phyloP scores from a whole-genome alignment of 306 rosid genomes.

The Nissolia schottii region DNA sequence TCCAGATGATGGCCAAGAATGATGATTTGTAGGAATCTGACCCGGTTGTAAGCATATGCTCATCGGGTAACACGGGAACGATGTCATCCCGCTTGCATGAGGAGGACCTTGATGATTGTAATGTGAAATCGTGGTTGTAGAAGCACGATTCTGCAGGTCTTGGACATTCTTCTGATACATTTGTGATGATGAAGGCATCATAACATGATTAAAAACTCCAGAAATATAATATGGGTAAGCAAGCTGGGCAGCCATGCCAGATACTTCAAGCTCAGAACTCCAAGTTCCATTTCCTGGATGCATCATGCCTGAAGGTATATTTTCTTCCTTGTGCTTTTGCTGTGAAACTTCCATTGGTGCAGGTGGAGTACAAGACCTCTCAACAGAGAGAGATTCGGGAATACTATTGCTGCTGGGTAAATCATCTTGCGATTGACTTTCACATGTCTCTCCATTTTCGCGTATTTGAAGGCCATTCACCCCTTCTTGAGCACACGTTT shows the following conservation, averaged over 20 bases:
- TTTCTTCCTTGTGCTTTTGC: constrained; percentile 52
- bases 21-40: constrained; percentile 60
- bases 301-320: constrained; percentile 35
- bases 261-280: constrained; percentile 36
- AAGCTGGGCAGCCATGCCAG: constrained; percentile 50
- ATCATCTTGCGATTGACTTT: constrained; percentile 61
- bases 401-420: constrained; percentile 62
- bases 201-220: constrained; percentile 60
- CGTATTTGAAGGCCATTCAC: constrained; percentile 34
- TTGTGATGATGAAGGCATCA: constrained; percentile 68
- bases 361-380: constrained; percentile 82
- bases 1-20: constrained; percentile 73
- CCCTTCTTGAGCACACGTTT: constrained; percentile 40
- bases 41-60: constrained; percentile 66
- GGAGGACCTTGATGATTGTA: constrained; percentile 77
- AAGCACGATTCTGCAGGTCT: constrained; percentile 59
- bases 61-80: constrained; percentile 71
- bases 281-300: constrained; percentile 51
- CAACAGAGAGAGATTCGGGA: constrained; percentile 75
- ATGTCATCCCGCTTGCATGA: constrained; percentile 61
- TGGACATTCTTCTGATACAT: constrained; percentile 67
- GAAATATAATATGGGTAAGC: constrained; percentile 72
- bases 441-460: constrained; percentile 59
- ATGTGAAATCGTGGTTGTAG: constrained; percentile 51
- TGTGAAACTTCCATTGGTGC: constrained; percentile 50